These are phyloP conservation scores for Citrullus mucosospermus DNA, from an alignment of 306 rosid species.

Conservation along the genomic window DNA sequence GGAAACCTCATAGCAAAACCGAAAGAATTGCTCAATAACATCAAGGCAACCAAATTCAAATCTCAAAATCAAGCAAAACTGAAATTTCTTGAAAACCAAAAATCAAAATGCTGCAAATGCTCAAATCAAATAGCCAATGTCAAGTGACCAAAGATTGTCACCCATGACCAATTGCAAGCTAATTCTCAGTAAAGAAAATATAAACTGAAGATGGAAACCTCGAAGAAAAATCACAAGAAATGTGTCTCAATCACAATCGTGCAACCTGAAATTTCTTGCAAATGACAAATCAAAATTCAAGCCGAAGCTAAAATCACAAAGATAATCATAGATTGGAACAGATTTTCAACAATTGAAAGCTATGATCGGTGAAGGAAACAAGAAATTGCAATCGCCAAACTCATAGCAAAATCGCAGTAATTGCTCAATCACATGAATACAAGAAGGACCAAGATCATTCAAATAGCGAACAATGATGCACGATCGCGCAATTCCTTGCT, in stretches of 20 bases:
- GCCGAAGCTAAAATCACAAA: not conserved
- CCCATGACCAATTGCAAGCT: not conserved
- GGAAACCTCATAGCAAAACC: not conserved
- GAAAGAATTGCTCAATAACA: not conserved
- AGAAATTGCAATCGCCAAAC: not conserved
- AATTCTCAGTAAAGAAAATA: not conserved
- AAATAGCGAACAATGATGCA: not conserved
- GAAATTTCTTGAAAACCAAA: not conserved
- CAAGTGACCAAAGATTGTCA: not conserved
- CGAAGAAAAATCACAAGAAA: not conserved
- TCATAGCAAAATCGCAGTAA: not conserved
- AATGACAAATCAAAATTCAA: not conserved
- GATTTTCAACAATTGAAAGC: not conserved
- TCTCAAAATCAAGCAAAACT: not conserved
- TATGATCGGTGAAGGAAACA: not conserved
- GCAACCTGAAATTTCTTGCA: not conserved
- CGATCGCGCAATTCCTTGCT: not conserved
- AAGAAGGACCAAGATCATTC: not conserved
- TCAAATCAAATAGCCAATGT: not conserved
- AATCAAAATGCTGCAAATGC: not conserved
- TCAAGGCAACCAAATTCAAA: not conserved
- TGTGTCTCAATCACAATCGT: not conserved
- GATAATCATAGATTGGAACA: not conserved
- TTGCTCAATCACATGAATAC: not conserved
- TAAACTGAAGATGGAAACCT: not conserved